A percentile compares a stretch with the other conserved stretches of the same genome.
Conservation (phyloP, 2,329 filamentous ascomycete genomes). For the Capronia epimyces region DNA sequence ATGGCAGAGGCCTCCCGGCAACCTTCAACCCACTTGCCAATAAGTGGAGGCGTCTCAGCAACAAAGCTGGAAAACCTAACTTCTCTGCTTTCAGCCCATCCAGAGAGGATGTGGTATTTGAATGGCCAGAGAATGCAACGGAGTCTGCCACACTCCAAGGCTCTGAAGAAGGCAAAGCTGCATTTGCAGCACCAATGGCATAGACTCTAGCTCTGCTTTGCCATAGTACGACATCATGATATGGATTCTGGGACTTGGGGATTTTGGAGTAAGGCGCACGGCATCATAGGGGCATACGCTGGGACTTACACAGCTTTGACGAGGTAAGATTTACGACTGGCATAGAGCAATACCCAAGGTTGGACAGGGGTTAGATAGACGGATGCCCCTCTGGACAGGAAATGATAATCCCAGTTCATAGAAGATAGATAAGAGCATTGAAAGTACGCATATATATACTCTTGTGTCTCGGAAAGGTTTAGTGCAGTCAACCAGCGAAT, state of each 20-base stretch:
- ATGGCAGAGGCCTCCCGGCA: slow-evolving; percentile 54
- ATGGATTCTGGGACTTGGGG: no score
- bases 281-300: neutral
- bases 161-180: slow-evolving; percentile 6
- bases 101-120: slow-evolving; percentile 57
- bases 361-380: neutral
- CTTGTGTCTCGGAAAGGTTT: neutral
- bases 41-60: slow-evolving; percentile 60
- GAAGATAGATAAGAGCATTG: neutral
- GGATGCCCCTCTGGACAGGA: neutral
- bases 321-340: no score
- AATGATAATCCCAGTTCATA: no score
- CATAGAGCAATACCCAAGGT: no score
- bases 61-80: slow-evolving; percentile 48
- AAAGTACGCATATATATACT: no score
- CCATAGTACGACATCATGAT: neutral
- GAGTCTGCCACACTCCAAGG: slow-evolving; percentile 36
- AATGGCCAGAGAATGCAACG: slow-evolving; percentile 57
- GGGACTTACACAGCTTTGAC: neutral
- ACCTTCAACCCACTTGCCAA: slow-evolving; percentile 64
- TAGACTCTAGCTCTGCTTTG: neutral
- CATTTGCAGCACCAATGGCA: slow-evolving; percentile 19
- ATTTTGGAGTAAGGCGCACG: neutral
- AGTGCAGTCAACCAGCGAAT: neutral
- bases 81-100: slow-evolving; percentile 48